Percentiles rank a stretch among this genome's conserved stretches.
Conservation (phyloP, 495 filamentous ascomycete species). For the Penicillium samsonianum region DNA sequence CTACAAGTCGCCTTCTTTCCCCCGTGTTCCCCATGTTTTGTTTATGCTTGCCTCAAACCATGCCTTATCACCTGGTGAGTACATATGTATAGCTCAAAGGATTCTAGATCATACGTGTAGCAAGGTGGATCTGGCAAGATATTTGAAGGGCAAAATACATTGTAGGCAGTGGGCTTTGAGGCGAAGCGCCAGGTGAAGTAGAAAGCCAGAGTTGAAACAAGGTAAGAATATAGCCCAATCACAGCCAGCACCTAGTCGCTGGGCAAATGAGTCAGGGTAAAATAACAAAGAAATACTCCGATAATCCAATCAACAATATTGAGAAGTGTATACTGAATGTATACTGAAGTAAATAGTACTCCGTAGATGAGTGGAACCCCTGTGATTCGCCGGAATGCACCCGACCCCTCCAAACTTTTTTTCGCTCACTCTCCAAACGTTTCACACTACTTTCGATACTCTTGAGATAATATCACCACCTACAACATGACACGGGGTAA, state of each 20-base stretch:
- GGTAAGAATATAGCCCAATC: constrained; percentile 20
- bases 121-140: background rate
- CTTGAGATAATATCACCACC: constrained; percentile 7
- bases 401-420: constrained; percentile 16
- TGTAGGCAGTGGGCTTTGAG: background rate
- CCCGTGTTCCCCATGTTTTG: background rate
- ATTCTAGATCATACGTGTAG: background rate
- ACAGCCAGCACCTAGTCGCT: constrained; percentile 9
- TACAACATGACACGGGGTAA: constrained; percentile 84
- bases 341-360: background rate
- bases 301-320: background rate
- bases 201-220: constrained; percentile 10
- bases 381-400: constrained; percentile 7
- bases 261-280: background rate
- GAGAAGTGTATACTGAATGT: background rate
- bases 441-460: constrained; percentile 3
- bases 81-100: too few relatives aligned
- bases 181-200: background rate
- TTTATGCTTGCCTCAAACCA: too few relatives aligned
- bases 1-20: background rate
- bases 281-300: background rate
- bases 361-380: background rate
- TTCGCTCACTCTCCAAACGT: background rate
- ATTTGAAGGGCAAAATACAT: background rate
- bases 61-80: background rate